These are phyloP conservation scores for Coemansia sp. DNA, from an alignment of 192 early-diverging fungal genomes.

Conservation along the genomic window DNA sequence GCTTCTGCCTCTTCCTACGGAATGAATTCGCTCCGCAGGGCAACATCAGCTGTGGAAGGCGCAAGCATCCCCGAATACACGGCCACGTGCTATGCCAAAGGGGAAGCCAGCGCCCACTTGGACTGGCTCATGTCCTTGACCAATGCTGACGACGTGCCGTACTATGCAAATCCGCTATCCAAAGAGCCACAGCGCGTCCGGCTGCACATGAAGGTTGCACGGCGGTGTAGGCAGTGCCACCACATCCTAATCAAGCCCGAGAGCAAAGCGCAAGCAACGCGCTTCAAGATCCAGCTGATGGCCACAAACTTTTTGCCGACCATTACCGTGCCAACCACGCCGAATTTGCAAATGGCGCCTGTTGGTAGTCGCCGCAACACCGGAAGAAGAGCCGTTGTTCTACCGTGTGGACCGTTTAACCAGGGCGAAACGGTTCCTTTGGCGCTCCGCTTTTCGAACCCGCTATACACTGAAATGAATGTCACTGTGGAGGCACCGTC, in stretches of 20 bases:
- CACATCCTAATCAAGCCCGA: slow-evolving; percentile 92
- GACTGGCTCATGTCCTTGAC: slow-evolving; percentile 19
- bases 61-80: slow-evolving; percentile 25
- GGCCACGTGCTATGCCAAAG: slow-evolving; percentile 14
- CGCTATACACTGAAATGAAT: slow-evolving; percentile 71
- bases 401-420: slow-evolving; percentile 37
- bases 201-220: slow-evolving; percentile 82
- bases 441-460: slow-evolving; percentile 79
- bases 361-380: background rate
- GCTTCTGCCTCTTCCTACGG: background rate
- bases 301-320: slow-evolving; percentile 81
- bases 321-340: slow-evolving; percentile 59
- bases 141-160: slow-evolving; percentile 54
- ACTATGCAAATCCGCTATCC: slow-evolving; percentile 47
- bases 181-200: slow-evolving; percentile 79
- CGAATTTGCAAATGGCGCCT: slow-evolving; percentile 19
- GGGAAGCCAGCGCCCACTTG: slow-evolving; percentile 14
- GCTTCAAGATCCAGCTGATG: slow-evolving; percentile 88
- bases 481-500: slow-evolving; percentile 60
- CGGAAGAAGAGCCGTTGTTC: background rate
- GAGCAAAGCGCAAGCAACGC: slow-evolving; percentile 82
- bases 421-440: slow-evolving; percentile 51
- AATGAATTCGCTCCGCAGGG: background rate
- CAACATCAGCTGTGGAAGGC: background rate
- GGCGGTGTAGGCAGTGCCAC: slow-evolving; percentile 84